Base-by-base conservation (phyloP, 2,329 filamentous ascomycete species). In the Ceratocystis eucalypticola region DNA sequence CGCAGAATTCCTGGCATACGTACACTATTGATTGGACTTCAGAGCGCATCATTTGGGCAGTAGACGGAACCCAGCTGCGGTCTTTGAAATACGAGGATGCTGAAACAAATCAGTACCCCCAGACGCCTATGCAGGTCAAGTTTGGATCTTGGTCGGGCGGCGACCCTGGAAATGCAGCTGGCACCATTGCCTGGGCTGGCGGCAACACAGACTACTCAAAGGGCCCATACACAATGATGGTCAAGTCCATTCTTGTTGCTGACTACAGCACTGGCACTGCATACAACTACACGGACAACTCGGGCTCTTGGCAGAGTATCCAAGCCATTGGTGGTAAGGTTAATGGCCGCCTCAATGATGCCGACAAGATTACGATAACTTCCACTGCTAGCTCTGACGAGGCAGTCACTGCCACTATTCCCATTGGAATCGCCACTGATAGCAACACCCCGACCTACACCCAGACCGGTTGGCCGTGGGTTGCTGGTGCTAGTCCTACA, bases 91-190 rank as follows among this genome's bases (percentile, higher is more conserved):
- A 84, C 50, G 80, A 77, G 62, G 85, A 89, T 64, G 89, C 92
- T 68, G 83, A 87, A 69, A 73, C 79, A 66, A 80, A 80, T 69
- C 89, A 96, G 76, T 99, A 95, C 74, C 94, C 94, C 6, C 94
- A 99, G 77, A 91, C 91, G 0, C 94, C 94, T 3, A 96, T 96
- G 91, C 88, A 91, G 76, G 78, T 97, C 77, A 95, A 93, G 76
- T 86, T 97, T 71, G 94, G 94, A 68, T 80, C 88, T 66, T 99
- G 94, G 94, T 86, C 90, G 65, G 94, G 91, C 72, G 94, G 94
- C 71, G 94, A 97, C 75, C 77, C 90, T 0, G 80, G 80, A 71
- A 96, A 97, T 75, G 73, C 86, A 0, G 75, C 81, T 15, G 94
- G 94, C 67, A 97, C 93, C 17, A 90, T 97, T 71, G 80, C 85